phyloP scores from a whole-genome alignment of 257 asterid species.

The Solanum virginianum region DNA sequence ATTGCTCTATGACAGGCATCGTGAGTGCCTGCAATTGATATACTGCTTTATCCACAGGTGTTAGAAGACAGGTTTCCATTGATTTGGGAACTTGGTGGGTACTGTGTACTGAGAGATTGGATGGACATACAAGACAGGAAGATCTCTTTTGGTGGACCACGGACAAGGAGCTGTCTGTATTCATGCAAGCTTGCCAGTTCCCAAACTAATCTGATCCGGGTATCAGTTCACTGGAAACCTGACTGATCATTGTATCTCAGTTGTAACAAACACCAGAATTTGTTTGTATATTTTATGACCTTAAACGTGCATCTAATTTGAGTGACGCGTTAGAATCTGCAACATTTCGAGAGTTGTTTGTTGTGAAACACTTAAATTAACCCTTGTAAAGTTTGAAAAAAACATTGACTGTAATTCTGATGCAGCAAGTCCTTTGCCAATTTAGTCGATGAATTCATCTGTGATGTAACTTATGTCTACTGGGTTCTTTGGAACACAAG shows the following conservation, averaged over 20 bases:
- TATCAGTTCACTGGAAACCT: not conserved
- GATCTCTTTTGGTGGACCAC: not conserved
- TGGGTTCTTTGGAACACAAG: too few species aligned
- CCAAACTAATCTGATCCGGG: not conserved
- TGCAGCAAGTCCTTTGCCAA: not conserved
- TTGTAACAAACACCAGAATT: not conserved
- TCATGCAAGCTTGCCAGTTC: not conserved
- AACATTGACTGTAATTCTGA: not conserved
- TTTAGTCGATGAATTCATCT: too few species aligned
- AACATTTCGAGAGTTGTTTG: not conserved
- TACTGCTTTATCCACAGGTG: not conserved
- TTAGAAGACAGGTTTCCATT: not conserved
- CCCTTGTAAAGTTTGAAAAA: not conserved
- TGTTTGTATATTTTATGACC: not conserved
- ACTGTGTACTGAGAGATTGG: not conserved
- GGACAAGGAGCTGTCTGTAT: not conserved
- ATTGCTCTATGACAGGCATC: not conserved
- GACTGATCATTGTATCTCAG: not conserved
- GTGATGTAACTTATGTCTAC: too few species aligned
- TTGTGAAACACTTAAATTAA: not conserved
- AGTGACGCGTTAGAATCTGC: not conserved
- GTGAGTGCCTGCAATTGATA: not conserved
- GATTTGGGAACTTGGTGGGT: not conserved
- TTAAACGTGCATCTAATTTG: not conserved
- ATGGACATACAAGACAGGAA: not conserved